Conservation (phyloP, 2,329 filamentous ascomycete genomes). For the Aspergillus ustus region DNA sequence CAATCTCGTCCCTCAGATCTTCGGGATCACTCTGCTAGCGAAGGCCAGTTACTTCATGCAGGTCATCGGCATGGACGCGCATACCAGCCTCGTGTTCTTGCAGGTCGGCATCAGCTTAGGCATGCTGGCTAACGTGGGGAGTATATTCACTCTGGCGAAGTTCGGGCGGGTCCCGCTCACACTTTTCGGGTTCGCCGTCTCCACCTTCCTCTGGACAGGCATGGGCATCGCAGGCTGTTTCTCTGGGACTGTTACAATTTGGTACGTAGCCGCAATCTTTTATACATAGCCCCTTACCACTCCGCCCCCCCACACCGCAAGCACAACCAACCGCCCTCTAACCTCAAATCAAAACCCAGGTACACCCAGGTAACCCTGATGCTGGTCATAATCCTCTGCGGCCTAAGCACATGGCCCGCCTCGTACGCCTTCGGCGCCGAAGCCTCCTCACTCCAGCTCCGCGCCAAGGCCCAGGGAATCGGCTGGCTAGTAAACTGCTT, state of each 20-base stretch:
- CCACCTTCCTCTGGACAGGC: conserved; percentile 47
- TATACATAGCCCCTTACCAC: too few species aligned
- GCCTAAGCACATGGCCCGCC: conserved; percentile 41
- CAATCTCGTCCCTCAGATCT: conserved; percentile 50
- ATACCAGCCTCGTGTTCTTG: conserved; percentile 47
- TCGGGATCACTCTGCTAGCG: conserved; percentile 52
- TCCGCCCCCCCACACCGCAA: too few species aligned
- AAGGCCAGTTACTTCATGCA: conserved; percentile 50
- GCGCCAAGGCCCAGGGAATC: conserved; percentile 44
- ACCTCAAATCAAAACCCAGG: conserved; percentile 31
- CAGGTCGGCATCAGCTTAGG: conserved; percentile 54
- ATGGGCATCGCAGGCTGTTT: conserved; percentile 57
- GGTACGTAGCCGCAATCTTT: conserved; percentile 35
- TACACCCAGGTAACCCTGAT: conserved; percentile 51
- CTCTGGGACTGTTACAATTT: conserved; percentile 42
- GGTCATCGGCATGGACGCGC: conserved; percentile 37
- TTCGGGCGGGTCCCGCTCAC: conserved; percentile 47
- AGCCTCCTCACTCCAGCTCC: conserved; percentile 41
- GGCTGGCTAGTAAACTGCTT: conserved; percentile 50
- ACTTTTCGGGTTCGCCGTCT: conserved; percentile 28
- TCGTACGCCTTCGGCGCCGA: conserved; percentile 44
- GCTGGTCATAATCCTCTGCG: conserved; percentile 47
- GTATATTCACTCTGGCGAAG: conserved; percentile 51
- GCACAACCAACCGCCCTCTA: neutral
- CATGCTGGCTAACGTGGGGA: conserved; percentile 49